Percentiles rank a stretch among this genome's conserved stretches.
phyloP scores from a whole-genome alignment of 148 eudicot species.

The Amaranthus cruentus region DNA sequence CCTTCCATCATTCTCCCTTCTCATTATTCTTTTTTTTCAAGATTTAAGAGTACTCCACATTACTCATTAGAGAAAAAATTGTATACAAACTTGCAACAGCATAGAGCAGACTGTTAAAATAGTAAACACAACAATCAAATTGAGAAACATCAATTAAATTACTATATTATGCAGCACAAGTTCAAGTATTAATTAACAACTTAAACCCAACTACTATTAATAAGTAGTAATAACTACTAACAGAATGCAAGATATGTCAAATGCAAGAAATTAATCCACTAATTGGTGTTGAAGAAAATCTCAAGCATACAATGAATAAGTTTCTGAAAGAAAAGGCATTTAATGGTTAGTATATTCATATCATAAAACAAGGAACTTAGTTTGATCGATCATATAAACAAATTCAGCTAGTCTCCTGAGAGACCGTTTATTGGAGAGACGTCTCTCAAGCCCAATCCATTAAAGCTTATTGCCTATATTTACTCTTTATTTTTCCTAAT shows the following conservation, averaged over 20 bases:
- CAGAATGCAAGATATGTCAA: too few species aligned
- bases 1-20: too few species aligned
- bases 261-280: too few species aligned
- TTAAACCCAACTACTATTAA: constrained; percentile 28
- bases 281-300: not conserved
- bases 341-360: too few species aligned
- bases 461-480: too few species aligned
- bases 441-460: too few species aligned
- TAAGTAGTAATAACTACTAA: not conserved
- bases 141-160: constrained; percentile 17
- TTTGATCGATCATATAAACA: too few species aligned
- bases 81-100: constrained; percentile 28
- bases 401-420: too few species aligned
- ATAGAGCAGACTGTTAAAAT: constrained; percentile 41
- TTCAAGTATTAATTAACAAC: constrained; percentile 20
- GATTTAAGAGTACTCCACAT: too few species aligned
- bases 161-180: constrained; percentile 30
- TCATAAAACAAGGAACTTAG: constrained; percentile 12
- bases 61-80: constrained; percentile 16
- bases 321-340: constrained; percentile 17
- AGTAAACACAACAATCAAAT: constrained; percentile 25
- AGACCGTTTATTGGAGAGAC: too few species aligned
- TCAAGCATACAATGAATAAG: not conserved
- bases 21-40: too few species aligned
- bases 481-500: too few species aligned